Evolutionary conservation across 768 basidiomycete species (phyloP).

Genomic region (Harrya chromipes): DNA sequence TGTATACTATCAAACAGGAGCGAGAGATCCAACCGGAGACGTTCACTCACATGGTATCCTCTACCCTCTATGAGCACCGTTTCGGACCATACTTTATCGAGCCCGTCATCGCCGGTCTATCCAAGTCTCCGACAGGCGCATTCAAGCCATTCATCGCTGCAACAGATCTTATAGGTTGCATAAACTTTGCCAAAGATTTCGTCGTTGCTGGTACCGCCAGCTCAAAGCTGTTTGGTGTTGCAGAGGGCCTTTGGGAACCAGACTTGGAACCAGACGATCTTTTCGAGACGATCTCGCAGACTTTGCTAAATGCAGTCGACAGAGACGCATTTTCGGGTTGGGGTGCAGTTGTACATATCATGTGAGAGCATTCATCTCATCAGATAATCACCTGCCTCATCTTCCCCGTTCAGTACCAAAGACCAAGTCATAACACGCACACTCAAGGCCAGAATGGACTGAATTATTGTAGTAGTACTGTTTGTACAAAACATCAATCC

Average conservation of each 20-base stretch:
- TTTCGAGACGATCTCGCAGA: conserved; percentile 98
- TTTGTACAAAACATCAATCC: conserved; percentile 14
- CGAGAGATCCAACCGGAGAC: conserved; percentile 95
- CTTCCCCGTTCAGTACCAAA: conserved; percentile 49
- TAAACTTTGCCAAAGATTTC: conserved; percentile 95
- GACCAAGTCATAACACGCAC: conserved; percentile 79
- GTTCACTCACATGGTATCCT: conserved; percentile 92
- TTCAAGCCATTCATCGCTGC: conserved; percentile 92
- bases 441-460: conserved; percentile 92
- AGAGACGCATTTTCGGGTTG: conserved; percentile 96
- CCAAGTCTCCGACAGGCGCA: conserved; percentile 65
- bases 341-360: conserved; percentile 93
- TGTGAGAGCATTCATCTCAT: conserved; percentile 54
- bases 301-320: conserved; percentile 91
- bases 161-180: conserved; percentile 90
- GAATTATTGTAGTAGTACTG: conserved; percentile 20
- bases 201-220: conserved; percentile 94
- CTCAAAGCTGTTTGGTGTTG: conserved; percentile 92
- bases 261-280: conserved; percentile 94
- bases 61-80: conserved; percentile 92
- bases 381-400: conserved; percentile 7
- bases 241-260: conserved; percentile 98
- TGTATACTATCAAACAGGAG: conserved; percentile 99
- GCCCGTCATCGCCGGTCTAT: conserved; percentile 92
- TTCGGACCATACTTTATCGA: conserved; percentile 97